Evolutionary conservation across 1,139 yeast species (phyloP), one percentile per base, ranked within the genome.

Genomic region (Suhomyces guaymorum): DNA sequence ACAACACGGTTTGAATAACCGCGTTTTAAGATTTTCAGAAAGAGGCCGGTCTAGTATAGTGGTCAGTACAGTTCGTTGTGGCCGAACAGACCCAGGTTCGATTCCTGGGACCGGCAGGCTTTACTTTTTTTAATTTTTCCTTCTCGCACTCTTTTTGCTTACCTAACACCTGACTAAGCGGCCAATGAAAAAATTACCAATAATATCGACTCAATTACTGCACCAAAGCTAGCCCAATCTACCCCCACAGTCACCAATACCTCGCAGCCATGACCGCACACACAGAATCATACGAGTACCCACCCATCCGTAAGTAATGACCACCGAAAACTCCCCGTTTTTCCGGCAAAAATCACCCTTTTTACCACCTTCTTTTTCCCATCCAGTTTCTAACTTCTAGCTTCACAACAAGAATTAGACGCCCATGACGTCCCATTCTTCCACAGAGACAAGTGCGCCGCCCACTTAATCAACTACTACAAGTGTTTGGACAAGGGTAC

Each of bases 81-180:
- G 75, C 75, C 72, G 75, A 66, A 55, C 66, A 59, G 59, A 70
- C 75, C 75, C 75, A 70, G 59, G 75, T 70, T 70, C 75, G 75
- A 70, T 69, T 70, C 75, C 74, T 69, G 75, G 75, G 73, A 63
- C 66, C 73, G 73, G 75, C 75, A 70, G 29, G 16, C n/a, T n/a
- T n/a, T n/a, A n/a, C n/a, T n/a, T n/a, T n/a, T n/a, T n/a, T n/a
- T n/a, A 18, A 34, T 36, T 33, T 42, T 43, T 33, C 28, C 11
- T 17, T 3, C 14, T 1, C 11, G 0, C 7, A 4, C 3, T 6
- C 3, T 6, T 3, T 7, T 3, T 16, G 34, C 24, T 33, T 33
- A 33, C 29, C 19, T 37, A 30, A 33, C 4, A 15, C 8, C n/a
- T 28, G 21, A 30, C 33, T 15, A 28, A 37, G 15, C 31, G 13